phyloP scores from a whole-genome alignment of 2,329 filamentous ascomycete species.

The Exophiala viscosa region DNA sequence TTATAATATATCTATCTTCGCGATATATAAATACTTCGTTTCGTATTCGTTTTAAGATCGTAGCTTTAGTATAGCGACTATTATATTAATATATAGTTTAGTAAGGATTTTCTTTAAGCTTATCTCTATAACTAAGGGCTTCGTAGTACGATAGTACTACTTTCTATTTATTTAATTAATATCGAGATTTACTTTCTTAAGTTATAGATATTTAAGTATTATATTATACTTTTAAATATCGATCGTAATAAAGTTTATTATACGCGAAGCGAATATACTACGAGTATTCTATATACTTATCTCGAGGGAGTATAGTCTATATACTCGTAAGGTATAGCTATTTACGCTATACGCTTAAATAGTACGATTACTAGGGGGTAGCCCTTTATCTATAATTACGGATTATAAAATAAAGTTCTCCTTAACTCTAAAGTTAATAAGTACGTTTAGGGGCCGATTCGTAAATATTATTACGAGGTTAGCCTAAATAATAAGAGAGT shows the following conservation, averaged over 20 bases:
- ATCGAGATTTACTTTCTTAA: not conserved
- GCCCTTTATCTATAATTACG: conserved; percentile 1
- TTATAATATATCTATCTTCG: no score
- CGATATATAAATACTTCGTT: no score
- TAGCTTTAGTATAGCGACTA: no score
- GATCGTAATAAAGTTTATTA: not conserved
- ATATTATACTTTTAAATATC: conserved; percentile 3
- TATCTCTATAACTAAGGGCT: no score
- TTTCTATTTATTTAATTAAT: not conserved
- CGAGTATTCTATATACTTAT: conserved; percentile 3
- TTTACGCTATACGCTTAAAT: not conserved
- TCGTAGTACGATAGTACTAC: no score
- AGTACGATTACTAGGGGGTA: not conserved
- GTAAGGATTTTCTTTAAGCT: no score
- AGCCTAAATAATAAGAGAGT: not conserved
- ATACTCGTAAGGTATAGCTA: conserved; percentile 3
- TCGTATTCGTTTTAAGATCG: not conserved
- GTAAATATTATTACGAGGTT: not conserved
- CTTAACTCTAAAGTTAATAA: conserved; percentile 1
- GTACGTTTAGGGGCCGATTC: not conserved
- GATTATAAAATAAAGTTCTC: conserved; percentile 5
- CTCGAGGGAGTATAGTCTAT: not conserved
- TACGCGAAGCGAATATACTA: not conserved
- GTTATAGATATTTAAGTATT: conserved; percentile 3
- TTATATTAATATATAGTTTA: no score